Conservation (phyloP, 768 basidiomycete genomes). For the Chlorophyllum brunneum region DNA sequence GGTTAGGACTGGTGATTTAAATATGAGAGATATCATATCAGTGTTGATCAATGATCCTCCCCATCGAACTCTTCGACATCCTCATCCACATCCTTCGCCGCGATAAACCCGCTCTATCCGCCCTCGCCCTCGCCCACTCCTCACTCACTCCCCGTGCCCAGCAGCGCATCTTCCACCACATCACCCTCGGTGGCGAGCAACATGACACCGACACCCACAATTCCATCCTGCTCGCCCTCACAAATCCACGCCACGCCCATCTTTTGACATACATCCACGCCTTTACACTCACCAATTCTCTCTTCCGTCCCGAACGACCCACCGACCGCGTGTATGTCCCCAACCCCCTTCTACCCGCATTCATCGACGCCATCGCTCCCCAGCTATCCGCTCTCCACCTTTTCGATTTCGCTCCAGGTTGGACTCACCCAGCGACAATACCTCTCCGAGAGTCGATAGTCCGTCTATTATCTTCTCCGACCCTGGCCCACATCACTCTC, state of each 20-base stretch:
- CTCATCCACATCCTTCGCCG: constrained; percentile 2
- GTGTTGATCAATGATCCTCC: constrained; percentile 8
- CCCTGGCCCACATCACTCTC: neutral
- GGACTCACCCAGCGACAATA: neutral
- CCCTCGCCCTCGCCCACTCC: neutral
- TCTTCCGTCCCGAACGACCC: neutral
- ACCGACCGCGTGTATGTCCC: neutral
- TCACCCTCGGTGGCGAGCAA: neutral
- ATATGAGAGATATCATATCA: too few species aligned
- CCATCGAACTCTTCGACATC: constrained; percentile 5
- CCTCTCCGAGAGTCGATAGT: neutral
- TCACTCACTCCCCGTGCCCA: neutral
- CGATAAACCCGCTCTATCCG: neutral
- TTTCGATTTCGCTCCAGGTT: neutral
- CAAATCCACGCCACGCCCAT: neutral
- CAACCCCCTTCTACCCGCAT: neutral
- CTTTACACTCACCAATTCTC: neutral
- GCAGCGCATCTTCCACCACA: neutral
- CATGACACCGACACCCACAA: neutral
- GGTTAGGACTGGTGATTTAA: neutral
- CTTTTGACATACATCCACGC: neutral
- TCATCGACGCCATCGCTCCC: constrained; percentile 3
- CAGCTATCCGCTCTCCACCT: neutral
- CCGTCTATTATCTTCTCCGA: neutral
- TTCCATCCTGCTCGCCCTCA: constrained; percentile 7